phyloP scores from a whole-genome alignment of 169 alveolate genomes.

The Plasmodium billcollinsi region DNA sequence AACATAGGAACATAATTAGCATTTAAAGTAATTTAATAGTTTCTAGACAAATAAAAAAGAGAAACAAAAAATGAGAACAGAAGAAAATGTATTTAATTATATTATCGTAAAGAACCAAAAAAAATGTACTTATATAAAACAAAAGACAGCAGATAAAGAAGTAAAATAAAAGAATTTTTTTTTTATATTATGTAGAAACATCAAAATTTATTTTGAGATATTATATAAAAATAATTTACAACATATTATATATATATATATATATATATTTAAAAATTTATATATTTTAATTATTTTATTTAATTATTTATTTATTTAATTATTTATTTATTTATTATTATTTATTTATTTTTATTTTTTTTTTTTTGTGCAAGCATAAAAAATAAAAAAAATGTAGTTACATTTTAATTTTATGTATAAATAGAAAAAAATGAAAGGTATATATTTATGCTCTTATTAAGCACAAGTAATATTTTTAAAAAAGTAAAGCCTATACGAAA shows the following conservation, averaged over 20 bases:
- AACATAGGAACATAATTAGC: no score
- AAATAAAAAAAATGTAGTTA: conserved; percentile 2
- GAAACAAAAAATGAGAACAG: no score
- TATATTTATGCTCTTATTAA: background rate
- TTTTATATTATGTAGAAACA: no score
- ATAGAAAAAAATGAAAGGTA: conserved; percentile 14
- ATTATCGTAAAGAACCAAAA: no score
- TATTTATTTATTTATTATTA: background rate
- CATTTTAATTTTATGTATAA: conserved; percentile 7
- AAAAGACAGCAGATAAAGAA: no score
- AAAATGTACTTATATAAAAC: no score
- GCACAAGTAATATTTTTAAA: conserved; percentile 21
- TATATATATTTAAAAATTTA: background rate
- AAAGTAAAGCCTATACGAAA: background rate
- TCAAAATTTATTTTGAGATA: no score
- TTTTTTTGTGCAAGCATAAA: background rate
- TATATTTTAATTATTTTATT: background rate
- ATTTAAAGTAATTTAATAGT: no score
- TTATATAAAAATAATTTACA: no score
- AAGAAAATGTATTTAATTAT: no score
- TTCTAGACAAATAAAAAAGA: no score
- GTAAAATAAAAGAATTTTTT: no score
- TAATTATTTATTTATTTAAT: background rate
- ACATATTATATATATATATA: conserved; percentile 2
- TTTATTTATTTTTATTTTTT: background rate